Evolutionary conservation across 257 asterid species (phyloP).

Genomic region (Coffea eugenioides): DNA sequence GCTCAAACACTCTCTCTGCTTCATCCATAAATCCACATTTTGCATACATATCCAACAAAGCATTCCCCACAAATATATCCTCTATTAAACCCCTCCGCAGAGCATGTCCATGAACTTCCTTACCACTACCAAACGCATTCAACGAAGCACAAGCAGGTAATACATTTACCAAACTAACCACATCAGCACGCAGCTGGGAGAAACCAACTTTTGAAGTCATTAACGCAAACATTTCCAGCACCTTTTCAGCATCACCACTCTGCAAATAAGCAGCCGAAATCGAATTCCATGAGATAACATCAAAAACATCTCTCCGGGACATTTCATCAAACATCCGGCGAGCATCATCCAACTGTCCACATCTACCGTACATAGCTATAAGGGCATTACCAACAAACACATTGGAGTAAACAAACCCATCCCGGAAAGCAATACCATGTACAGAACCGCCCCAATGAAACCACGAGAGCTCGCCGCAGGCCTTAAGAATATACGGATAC

Average conservation of each 20-base stretch:
- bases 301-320: slow-evolving; percentile 47
- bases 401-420: slow-evolving; percentile 52
- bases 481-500: slow-evolving; percentile 67
- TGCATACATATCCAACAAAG: slow-evolving; percentile 79
- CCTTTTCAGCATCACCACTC: slow-evolving; percentile 41
- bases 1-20: slow-evolving; percentile 62
- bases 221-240: slow-evolving; percentile 42
- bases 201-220: slow-evolving; percentile 45
- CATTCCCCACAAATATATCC: slow-evolving; percentile 77
- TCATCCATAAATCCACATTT: slow-evolving; percentile 67
- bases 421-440: slow-evolving; percentile 47
- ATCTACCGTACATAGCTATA: slow-evolving; percentile 67
- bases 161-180: slow-evolving; percentile 72
- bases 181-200: slow-evolving; percentile 49
- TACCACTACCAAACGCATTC: slow-evolving; percentile 47
- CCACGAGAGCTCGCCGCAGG: slow-evolving; percentile 49
- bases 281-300: slow-evolving; percentile 81
- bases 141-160: slow-evolving; percentile 72
- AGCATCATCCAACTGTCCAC: slow-evolving; percentile 50
- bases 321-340: slow-evolving; percentile 60
- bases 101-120: slow-evolving; percentile 66
- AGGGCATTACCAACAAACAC: slow-evolving; percentile 80
- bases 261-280: slow-evolving; percentile 55
- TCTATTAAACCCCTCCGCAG: slow-evolving; percentile 49
- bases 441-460: slow-evolving; percentile 43